Evolutionary conservation across 163 green algal genomes (phyloP), one percentile per base, ranked within the genome.

Genomic region (Chloromonas sp.): DNA sequence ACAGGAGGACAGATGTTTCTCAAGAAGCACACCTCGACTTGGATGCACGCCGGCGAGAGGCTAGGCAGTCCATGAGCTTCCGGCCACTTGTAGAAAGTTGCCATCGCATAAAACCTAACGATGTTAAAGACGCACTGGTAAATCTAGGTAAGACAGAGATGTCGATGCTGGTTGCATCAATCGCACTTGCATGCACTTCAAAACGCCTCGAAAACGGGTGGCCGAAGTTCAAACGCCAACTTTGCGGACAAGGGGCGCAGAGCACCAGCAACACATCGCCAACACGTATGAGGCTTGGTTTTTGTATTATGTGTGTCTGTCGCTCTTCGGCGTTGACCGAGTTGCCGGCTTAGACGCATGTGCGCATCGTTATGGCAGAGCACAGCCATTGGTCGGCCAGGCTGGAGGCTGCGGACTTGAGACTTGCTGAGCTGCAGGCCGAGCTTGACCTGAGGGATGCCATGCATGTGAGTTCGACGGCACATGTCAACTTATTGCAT

Each of bases 21-120:
- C 78, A 87, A 11, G 5, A 79, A 79, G 74, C 66, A 3, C 78
- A 90, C 89, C 88, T 93, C 90, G 0, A 87, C 85, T 80, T 92
- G 88, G 8, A 93, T 81, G 70, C 82, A 89, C 2, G 90, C 88
- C 61, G 87, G 76, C 0, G 90, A 92, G 0, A 88, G 77, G 0
- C 86, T 90, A 0, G 90, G 90, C 78, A 93, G 58, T 0, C 86
- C 84, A 70, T 85, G 88, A 58, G 83, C 81, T 2, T 82, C 77
- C 0, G 88, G 84, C 87, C 86, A 89, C 70, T 90, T 88, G 66
- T 92, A 93, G 0, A 93, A 66, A 2, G 80, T 79, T 3, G 61
- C 61, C 81, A 74, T 57, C 15, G 81, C 79, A 66, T 78, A 60
- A 15, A 36, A 60, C 2, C 80, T 60, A 61, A 3, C 11, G 77